Evolutionary conservation across 139 green algal genomes (phyloP).

Genomic region (Chlamydomonas schloesseri): DNA sequence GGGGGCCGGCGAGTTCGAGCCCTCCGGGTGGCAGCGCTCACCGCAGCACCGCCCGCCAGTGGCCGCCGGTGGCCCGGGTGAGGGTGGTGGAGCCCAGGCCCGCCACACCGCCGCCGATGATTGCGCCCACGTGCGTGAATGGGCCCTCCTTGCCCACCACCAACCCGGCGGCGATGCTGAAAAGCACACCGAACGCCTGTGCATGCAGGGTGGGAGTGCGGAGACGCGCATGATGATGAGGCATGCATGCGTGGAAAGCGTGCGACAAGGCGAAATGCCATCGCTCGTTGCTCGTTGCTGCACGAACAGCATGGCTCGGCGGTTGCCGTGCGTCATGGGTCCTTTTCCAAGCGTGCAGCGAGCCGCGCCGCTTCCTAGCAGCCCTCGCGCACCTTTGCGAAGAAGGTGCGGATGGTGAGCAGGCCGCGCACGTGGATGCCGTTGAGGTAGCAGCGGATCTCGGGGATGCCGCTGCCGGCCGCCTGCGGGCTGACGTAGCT

Average conservation of each 20-base stretch:
- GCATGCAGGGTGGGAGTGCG: neutral
- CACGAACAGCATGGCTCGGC: no score
- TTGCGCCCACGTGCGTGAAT: slow-evolving; percentile 83
- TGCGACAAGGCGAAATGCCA: no score
- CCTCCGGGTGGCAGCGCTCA: no score
- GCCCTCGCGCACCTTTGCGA: slow-evolving; percentile 77
- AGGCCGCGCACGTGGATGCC: slow-evolving; percentile 78
- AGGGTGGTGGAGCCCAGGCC: slow-evolving; percentile 56
- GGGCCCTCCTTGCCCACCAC: slow-evolving; percentile 86
- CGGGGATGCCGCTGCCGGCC: slow-evolving; percentile 80
- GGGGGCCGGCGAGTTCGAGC: no score
- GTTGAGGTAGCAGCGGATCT: slow-evolving; percentile 87
- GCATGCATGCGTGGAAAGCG: no score
- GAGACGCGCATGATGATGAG: neutral
- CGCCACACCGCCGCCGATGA: slow-evolving; percentile 71
- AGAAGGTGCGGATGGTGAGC: slow-evolving; percentile 76
- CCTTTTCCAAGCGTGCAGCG: no score
- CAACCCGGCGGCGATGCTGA: slow-evolving; percentile 79
- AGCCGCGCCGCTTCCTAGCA: no score
- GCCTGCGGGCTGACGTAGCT: slow-evolving; percentile 70
- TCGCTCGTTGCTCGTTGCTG: no score
- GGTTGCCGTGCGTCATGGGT: no score
- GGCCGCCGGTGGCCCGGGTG: slow-evolving; percentile 29
- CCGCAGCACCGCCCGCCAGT: slow-evolving; percentile 1
- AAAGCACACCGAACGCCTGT: slow-evolving; percentile 67